A percentile compares a stretch with the other conserved stretches of the same genome.
These are phyloP conservation scores for Protomyces arabidopsidicola DNA, from an alignment of 1,139 yeast genomes.

Conservation along the genomic window DNA sequence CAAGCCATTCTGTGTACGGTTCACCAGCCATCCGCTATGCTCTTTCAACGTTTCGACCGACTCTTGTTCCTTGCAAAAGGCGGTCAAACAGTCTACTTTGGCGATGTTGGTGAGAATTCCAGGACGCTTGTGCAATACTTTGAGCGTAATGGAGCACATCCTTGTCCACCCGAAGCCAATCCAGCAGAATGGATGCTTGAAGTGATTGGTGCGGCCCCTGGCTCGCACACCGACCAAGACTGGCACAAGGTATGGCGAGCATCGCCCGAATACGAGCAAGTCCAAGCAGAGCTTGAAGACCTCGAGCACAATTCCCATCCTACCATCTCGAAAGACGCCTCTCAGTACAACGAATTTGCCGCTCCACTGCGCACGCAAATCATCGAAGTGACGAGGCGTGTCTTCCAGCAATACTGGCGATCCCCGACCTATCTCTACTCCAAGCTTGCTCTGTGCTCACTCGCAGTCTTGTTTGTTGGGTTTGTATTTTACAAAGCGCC, in stretches of 20 bases:
- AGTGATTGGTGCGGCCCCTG: slow-evolving; percentile 78
- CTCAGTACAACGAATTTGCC: slow-evolving; percentile 9
- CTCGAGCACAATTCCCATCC: background rate
- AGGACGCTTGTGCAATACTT: slow-evolving; percentile 59
- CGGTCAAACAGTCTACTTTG: slow-evolving; percentile 75
- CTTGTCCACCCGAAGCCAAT: slow-evolving; percentile 63
- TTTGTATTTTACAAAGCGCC: slow-evolving; percentile 69
- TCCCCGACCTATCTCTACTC: slow-evolving; percentile 58
- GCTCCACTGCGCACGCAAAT: slow-evolving; percentile 51
- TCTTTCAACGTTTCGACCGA: slow-evolving; percentile 73
- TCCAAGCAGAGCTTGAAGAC: slow-evolving; percentile 37
- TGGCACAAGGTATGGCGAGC: slow-evolving; percentile 63
- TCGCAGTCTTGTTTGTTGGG: slow-evolving; percentile 61
- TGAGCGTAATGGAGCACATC: slow-evolving; percentile 60
- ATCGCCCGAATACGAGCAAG: slow-evolving; percentile 51
- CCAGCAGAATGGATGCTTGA: slow-evolving; percentile 84
- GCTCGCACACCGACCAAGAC: slow-evolving; percentile 60
- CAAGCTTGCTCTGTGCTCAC: slow-evolving; percentile 48
- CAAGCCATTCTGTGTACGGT: slow-evolving; percentile 80
- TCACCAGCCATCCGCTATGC: slow-evolving; percentile 76
- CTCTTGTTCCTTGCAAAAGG: slow-evolving; percentile 66
- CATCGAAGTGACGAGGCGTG: slow-evolving; percentile 48
- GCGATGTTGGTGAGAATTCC: slow-evolving; percentile 68
- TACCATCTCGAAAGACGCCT: background rate
- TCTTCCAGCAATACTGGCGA: slow-evolving; percentile 58